Conservation (phyloP, 768 basidiomycete species). For the Boletus pseudopeckii region DNA sequence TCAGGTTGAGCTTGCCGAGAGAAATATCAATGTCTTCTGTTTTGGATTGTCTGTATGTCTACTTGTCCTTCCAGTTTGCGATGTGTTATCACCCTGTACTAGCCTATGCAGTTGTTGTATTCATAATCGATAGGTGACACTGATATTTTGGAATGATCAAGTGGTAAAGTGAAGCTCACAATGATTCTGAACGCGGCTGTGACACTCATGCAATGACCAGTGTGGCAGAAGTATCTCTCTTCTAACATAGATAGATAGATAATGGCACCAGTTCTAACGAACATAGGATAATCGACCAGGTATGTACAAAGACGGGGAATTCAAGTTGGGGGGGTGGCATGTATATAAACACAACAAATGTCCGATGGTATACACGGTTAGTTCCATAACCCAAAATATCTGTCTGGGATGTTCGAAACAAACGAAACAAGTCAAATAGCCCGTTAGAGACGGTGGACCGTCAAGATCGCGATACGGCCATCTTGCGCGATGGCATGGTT, state of each 20-base stretch:
- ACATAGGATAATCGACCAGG: slow-evolving; percentile 2
- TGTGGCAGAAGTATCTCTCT: background rate
- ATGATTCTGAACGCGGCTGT: too few relatives aligned
- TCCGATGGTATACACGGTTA: slow-evolving; percentile 16
- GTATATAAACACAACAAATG: background rate
- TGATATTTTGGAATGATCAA: background rate
- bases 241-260: slow-evolving; percentile 3
- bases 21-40: background rate
- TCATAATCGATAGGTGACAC: slow-evolving; percentile 7
- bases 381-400: background rate
- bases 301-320: slow-evolving; percentile 9
- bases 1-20: slow-evolving; percentile 51
- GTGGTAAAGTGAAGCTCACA: background rate
- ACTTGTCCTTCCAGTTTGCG: background rate
- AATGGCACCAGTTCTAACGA: background rate
- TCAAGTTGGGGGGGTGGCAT: background rate
- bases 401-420: background rate
- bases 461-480: slow-evolving; percentile 76
- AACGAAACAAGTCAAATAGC: background rate
- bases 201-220: background rate
- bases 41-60: slow-evolving; percentile 6
- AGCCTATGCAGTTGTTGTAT: slow-evolving; percentile 18
- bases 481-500: slow-evolving; percentile 83
- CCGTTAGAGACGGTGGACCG: slow-evolving; percentile 48
- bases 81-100: slow-evolving; percentile 9